These are phyloP conservation scores for Phytophthora brassicae DNA, from an alignment of 352 stramenopile genomes.

Conservation along the genomic window DNA sequence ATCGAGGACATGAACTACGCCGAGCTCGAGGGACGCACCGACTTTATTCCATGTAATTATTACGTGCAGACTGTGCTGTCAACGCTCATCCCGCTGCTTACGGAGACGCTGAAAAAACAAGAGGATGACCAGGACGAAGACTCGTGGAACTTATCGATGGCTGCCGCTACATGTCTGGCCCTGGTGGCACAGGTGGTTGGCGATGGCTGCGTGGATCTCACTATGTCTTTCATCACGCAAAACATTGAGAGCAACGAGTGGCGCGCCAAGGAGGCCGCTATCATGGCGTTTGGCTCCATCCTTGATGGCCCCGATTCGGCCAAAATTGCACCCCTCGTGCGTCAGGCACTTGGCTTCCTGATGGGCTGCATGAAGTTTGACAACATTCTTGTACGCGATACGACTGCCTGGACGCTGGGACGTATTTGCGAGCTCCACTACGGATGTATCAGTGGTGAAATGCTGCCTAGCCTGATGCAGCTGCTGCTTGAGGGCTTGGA, in stretches of 20 bases:
- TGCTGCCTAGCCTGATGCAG: constrained; percentile 89
- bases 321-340: constrained; percentile 91
- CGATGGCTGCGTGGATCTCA: constrained; percentile 88
- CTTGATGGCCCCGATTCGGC: constrained; percentile 91
- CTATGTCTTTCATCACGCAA: constrained; percentile 94
- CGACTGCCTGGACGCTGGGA: constrained; percentile 95
- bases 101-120: constrained; percentile 94
- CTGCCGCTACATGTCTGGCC: constrained; percentile 91
- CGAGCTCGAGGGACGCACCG: constrained; percentile 49
- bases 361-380: constrained; percentile 92
- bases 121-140: constrained; percentile 95
- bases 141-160: constrained; percentile 94
- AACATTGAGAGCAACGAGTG: constrained; percentile 96
- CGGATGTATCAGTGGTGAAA: constrained; percentile 86
- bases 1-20: constrained; percentile 92
- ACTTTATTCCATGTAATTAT: constrained; percentile 75
- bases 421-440: constrained; percentile 96
- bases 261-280: constrained; percentile 94
- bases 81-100: constrained; percentile 91
- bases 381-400: constrained; percentile 94
- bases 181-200: constrained; percentile 93
- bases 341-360: constrained; percentile 92
- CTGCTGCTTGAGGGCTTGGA: constrained; percentile 84
- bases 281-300: constrained; percentile 97
- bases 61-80: constrained; percentile 89